A percentile compares a stretch with the other conserved stretches of the same genome.
Evolutionary conservation across 164 flowering plant genomes (phyloP).

Genomic region (Echeveria elegans): DNA sequence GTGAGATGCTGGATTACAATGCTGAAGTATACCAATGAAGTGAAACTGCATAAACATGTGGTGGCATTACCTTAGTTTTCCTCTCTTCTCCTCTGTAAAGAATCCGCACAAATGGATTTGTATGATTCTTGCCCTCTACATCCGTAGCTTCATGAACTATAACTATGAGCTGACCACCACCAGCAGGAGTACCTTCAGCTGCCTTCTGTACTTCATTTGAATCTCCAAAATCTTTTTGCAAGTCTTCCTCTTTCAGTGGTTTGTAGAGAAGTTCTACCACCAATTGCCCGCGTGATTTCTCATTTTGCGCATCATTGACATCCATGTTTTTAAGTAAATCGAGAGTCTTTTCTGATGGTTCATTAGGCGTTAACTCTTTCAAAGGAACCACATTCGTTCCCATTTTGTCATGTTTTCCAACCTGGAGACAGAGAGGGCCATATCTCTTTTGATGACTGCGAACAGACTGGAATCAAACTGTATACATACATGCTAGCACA

Average conservation of each 20-base stretch:
- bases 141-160: slow-evolving; percentile 57
- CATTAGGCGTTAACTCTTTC: slow-evolving; percentile 43
- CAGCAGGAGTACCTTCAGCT: slow-evolving; percentile 55
- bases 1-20: no score
- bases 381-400: slow-evolving; percentile 42
- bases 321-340: slow-evolving; percentile 52
- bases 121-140: slow-evolving; percentile 67
- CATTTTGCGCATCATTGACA: slow-evolving; percentile 43
- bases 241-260: slow-evolving; percentile 48
- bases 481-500: background rate
- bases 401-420: slow-evolving; percentile 60
- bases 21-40: background rate
- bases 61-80: slow-evolving; percentile 65
- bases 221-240: slow-evolving; percentile 29
- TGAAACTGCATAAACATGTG: no score
- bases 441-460: background rate
- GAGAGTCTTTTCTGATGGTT: slow-evolving; percentile 37
- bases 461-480: background rate
- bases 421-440: slow-evolving; percentile 17
- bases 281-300: slow-evolving; percentile 51
- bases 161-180: slow-evolving; percentile 58
- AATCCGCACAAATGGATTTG: slow-evolving; percentile 44
- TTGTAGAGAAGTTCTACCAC: slow-evolving; percentile 46
- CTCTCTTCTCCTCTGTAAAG: slow-evolving; percentile 54
- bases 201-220: slow-evolving; percentile 31